Evolutionary conservation across 148 eudicot species (phyloP), one percentile per base, ranked within the genome.

Genomic region (Camellia japonica): DNA sequence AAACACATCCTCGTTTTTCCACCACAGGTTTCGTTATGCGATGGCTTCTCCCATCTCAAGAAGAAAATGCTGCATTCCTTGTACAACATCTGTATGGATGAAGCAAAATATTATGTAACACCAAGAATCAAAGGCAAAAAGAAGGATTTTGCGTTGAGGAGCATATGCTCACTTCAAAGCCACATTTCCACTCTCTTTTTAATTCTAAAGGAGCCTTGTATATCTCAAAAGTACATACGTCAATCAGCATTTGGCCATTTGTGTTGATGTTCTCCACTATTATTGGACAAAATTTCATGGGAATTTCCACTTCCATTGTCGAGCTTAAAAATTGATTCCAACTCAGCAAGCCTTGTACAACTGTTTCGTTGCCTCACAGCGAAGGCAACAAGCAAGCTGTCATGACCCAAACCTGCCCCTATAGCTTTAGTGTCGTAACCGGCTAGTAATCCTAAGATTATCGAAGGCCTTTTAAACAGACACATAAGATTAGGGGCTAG

Each of bases 241-340:
- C 93, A 18, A 93, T 85, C 81, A 90, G 84, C 93, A 95, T 85
- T 82, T 93, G 96, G 44, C 97, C 95, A 73, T 86, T 88, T 86
- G 82, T 78, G 81, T 87, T 89, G 78, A 89, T 85, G 80, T 95
- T 91, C 85, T 95, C 97, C 46, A 95, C 94, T 54, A 88, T 79
- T 76, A 95, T 88, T 5, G 94, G 96, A 74, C 93, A 91, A 52
- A 87, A 90, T 81, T 92, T 89, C 86, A 86, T 88, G 76, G 85
- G 90, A 79, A 88, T 89, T 68, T 93, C 98, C 67, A 95, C 93
- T 89, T 95, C 98, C 84, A 95, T 87, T 11, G 96, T 96, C 97
- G 96, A 95, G 92, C 96, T 95, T 74, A 97, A 93, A 78, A 97
- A 97, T 80, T 93, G 97, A 80, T 91, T 92, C 71, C 75, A 68